Conservation (phyloP, 805 yeast species). For the Schwanniomyces vanrijiae region DNA sequence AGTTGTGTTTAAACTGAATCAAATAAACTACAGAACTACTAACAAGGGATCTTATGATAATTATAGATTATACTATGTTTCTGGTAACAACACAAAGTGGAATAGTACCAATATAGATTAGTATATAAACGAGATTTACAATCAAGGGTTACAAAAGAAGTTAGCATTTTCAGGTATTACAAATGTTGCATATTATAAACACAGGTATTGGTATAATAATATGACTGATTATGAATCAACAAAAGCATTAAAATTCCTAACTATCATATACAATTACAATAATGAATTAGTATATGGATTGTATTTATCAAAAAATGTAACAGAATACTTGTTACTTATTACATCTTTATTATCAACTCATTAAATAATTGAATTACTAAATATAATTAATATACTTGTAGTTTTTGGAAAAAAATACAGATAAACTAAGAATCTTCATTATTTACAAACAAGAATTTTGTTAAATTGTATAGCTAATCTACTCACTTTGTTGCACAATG, state of each 20-base stretch:
- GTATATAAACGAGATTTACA: not conserved
- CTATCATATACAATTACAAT: not conserved
- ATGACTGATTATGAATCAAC: not conserved
- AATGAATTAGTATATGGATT: not conserved
- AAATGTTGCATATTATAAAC: not conserved
- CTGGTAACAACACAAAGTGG: not conserved
- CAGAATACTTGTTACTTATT: not conserved
- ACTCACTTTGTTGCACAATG: too few species aligned
- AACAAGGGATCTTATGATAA: not conserved
- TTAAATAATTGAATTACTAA: too few species aligned
- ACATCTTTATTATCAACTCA: not conserved
- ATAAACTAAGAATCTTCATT: too few species aligned
- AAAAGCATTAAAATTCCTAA: not conserved
- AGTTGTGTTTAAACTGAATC: too few species aligned
- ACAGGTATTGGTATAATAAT: not conserved
- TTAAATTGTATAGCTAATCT: too few species aligned
- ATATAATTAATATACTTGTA: too few species aligned
- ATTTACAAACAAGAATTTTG: too few species aligned
- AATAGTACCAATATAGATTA: not conserved
- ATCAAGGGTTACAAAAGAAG: not conserved
- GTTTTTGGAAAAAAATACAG: too few species aligned
- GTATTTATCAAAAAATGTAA: not conserved
- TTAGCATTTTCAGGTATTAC: not conserved
- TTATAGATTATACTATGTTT: not conserved
- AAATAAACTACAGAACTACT: too few species aligned